Evolutionary conservation across 1,284 basidiomycete species (phyloP).

Genomic region (Dichomitus squalens): DNA sequence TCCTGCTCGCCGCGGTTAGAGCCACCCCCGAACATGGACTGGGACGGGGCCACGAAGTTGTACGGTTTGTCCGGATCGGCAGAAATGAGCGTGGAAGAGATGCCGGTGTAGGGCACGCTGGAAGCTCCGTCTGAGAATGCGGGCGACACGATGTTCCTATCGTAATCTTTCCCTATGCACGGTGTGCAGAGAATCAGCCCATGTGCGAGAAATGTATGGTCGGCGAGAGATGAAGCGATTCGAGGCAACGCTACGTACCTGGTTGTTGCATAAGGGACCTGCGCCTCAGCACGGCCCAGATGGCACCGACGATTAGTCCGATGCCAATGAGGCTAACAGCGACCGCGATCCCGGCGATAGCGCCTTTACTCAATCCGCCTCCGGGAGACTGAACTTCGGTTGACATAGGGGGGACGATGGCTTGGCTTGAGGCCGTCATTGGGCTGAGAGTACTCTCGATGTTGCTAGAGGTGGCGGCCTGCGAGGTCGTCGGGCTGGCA

Average conservation of each 20-base stretch:
- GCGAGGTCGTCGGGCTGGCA: not conserved
- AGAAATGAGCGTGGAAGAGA: constrained; percentile 13
- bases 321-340: not conserved
- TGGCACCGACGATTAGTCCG: not conserved
- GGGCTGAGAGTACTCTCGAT: not conserved
- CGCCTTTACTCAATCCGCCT: not conserved
- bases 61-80: constrained; percentile 30
- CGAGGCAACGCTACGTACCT: not conserved
- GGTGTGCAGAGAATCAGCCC: not conserved
- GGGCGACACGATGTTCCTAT: not conserved
- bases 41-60: constrained; percentile 30
- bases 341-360: not conserved
- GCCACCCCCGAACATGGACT: not conserved
- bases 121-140: not conserved
- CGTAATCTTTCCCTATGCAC: not conserved
- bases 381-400: not conserved
- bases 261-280: not conserved
- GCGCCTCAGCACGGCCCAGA: not conserved
- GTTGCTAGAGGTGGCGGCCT: not conserved
- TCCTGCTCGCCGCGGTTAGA: not conserved
- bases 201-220: too few relatives aligned
- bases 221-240: too few relatives aligned
- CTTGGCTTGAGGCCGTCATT: not conserved
- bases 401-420: not conserved
- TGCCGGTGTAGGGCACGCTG: not conserved